Evolutionary conservation across 495 filamentous ascomycete species (phyloP).

Genomic region (Daldinia loculata): DNA sequence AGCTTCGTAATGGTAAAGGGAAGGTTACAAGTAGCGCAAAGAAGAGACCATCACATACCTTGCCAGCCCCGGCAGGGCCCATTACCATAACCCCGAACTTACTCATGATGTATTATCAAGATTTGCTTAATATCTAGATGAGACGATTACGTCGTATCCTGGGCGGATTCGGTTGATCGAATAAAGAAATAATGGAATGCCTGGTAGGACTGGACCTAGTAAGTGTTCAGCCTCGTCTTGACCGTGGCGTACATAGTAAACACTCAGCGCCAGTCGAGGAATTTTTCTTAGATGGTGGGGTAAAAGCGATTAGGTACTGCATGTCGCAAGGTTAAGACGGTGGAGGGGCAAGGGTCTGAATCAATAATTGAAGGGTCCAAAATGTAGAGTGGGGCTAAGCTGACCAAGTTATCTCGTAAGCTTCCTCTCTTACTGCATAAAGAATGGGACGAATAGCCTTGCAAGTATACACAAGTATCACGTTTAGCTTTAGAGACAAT

Average conservation of each 20-base stretch:
- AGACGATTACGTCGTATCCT: background rate
- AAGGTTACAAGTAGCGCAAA: background rate
- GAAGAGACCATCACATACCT: slow-evolving; percentile 59
- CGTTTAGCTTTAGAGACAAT: background rate
- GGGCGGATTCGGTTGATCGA: background rate
- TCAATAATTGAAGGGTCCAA: slow-evolving; percentile 13
- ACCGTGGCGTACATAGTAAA: slow-evolving; percentile 5
- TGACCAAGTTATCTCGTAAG: slow-evolving; percentile 34
- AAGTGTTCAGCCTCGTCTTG: slow-evolving; percentile 38
- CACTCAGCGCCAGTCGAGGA: slow-evolving; percentile 8
- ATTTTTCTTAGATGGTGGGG: slow-evolving; percentile 38
- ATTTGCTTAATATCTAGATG: background rate
- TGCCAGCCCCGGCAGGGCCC: slow-evolving; percentile 89
- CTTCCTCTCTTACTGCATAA: slow-evolving; percentile 7
- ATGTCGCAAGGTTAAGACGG: background rate
- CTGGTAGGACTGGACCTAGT: background rate
- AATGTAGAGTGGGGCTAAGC: slow-evolving; percentile 13
- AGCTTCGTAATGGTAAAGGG: background rate
- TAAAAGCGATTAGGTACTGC: background rate
- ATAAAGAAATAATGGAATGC: background rate
- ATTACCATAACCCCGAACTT: slow-evolving; percentile 95
- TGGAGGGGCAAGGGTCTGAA: slow-evolving; percentile 16
- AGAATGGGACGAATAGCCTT: background rate
- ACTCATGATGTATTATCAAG: slow-evolving; percentile 68
- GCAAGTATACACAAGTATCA: slow-evolving; percentile 3